Evolutionary conservation across 2,329 filamentous ascomycete genomes (phyloP).

Genomic region (Lachnellula hyalina): DNA sequence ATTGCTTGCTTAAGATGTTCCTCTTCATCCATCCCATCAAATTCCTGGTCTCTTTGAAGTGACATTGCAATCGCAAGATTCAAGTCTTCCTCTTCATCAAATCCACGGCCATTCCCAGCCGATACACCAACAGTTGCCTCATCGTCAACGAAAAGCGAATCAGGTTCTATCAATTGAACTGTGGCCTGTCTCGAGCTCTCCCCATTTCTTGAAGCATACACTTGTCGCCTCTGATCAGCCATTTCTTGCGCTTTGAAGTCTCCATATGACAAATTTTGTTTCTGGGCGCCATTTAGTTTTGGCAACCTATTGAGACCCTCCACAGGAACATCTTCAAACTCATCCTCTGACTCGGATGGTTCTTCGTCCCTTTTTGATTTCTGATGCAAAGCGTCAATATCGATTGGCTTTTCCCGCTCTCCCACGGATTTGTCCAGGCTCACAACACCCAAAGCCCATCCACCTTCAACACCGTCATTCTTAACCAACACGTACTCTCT

Average conservation of each 20-base stretch:
- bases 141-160: slow-evolving; percentile 29
- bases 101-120: slow-evolving; percentile 3
- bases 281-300: slow-evolving; percentile 16
- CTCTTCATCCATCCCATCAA: slow-evolving; percentile 51
- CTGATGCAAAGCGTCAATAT: slow-evolving; percentile 68
- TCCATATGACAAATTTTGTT: slow-evolving; percentile 22
- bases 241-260: slow-evolving; percentile 26
- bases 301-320: slow-evolving; percentile 33
- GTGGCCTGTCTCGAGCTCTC: slow-evolving; percentile 5
- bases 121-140: slow-evolving; percentile 9
- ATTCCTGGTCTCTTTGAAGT: slow-evolving; percentile 45
- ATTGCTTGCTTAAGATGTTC: slow-evolving; percentile 78
- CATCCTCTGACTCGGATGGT: slow-evolving; percentile 62
- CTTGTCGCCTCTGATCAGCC: slow-evolving; percentile 19
- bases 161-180: slow-evolving; percentile 17
- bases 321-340: slow-evolving; percentile 34
- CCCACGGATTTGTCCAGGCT: slow-evolving; percentile 77
- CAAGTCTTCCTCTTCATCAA: slow-evolving; percentile 54
- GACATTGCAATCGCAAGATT: slow-evolving; percentile 79
- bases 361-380: slow-evolving; percentile 52
- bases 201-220: slow-evolving; percentile 14
- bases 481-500: slow-evolving; percentile 95
- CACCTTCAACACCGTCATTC: slow-evolving; percentile 90
- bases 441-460: slow-evolving; percentile 93
- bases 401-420: slow-evolving; percentile 80